Evolutionary conservation across 306 rosid species (phyloP), one percentile per base, ranked within the genome.

Genomic region (Lathyrus tuberosus): DNA sequence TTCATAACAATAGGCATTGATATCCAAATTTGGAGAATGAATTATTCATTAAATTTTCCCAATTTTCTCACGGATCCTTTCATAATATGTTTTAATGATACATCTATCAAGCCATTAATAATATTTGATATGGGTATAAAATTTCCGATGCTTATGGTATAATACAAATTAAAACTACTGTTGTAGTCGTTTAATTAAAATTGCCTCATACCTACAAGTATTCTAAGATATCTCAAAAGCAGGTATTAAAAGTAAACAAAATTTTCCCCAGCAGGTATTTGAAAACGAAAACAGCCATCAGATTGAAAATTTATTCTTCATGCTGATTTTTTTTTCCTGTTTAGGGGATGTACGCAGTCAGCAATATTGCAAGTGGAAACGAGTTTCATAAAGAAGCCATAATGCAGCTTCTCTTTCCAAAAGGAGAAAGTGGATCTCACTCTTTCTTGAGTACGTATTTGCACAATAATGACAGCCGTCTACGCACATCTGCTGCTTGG

Each of bases 311-410:
- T 60, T 71, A 14, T 61, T 43, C 10, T 43, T 24, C 10, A 37
- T 41, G 71, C 69, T 65, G 18, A 66, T 33, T 51, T 60, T 42
- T 60, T 57, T 46, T 56, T 54, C 33, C 58, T 35, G 58, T 77
- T 56, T 62, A 91, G 97, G 96, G 91, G 52, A 83, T 91, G 93
- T 83, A 86, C 65, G 84, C 87, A 44, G 81, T 88, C 59, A 38
- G 84, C 79, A 91, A 91, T 75, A 80, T 91, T 71, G 85, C 97
- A 17, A 88, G 96, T 69, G 93, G 96, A 69, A 86, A 82, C 26
- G 97, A 91, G 80, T 65, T 80, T 77, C 97, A 91, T 63, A 91
- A 88, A 83, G 93, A 88, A 76, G 89, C 89, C 22, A 85, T 85
- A 38, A 85, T 88, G 86, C 82, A 77, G 56, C 91, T 77, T 71